These are phyloP conservation scores for Tephrocybe sp. DNA, from an alignment of 768 basidiomycete genomes.

Conservation along the genomic window DNA sequence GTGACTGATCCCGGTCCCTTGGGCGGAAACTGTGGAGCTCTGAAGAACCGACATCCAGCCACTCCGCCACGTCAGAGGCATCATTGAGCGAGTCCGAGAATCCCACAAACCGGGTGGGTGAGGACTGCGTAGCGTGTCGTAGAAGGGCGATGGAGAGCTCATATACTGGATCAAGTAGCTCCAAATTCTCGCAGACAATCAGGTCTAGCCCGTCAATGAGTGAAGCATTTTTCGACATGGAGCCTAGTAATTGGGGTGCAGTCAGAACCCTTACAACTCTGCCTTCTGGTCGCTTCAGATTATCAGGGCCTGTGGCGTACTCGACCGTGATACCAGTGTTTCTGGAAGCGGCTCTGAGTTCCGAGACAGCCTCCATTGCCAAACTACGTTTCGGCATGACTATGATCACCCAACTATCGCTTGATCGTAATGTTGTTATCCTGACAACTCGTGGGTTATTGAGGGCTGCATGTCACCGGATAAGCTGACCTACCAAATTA, in stretches of 20 bases:
- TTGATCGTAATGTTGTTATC: slow-evolving; percentile 46
- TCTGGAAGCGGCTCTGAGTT: slow-evolving; percentile 43
- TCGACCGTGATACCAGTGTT: slow-evolving; percentile 39
- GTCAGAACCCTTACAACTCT: slow-evolving; percentile 59
- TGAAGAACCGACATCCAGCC: slow-evolving; percentile 71
- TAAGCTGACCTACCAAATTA: slow-evolving; percentile 61
- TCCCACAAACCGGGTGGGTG: slow-evolving; percentile 73
- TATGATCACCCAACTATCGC: slow-evolving; percentile 58
- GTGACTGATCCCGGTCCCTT: slow-evolving; percentile 77
- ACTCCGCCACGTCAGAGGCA: slow-evolving; percentile 74
- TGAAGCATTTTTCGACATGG: slow-evolving; percentile 31
- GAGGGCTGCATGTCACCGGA: not conserved
- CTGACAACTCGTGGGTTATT: slow-evolving; percentile 36
- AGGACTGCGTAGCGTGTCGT: slow-evolving; percentile 59
- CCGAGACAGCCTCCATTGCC: slow-evolving; percentile 55
- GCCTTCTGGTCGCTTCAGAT: slow-evolving; percentile 36
- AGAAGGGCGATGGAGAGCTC: slow-evolving; percentile 81
- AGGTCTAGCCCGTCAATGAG: slow-evolving; percentile 51
- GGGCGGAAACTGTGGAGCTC: slow-evolving; percentile 79
- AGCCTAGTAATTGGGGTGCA: slow-evolving; percentile 47
- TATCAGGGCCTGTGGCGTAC: slow-evolving; percentile 30
- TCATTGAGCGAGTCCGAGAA: slow-evolving; percentile 80
- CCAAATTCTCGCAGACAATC: slow-evolving; percentile 82
- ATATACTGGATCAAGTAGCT: slow-evolving; percentile 77
- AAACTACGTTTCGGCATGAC: slow-evolving; percentile 59